These are phyloP conservation scores for Alternaria hordeiaustralica DNA, from an alignment of 2,329 filamentous ascomycete species.

Conservation along the genomic window DNA sequence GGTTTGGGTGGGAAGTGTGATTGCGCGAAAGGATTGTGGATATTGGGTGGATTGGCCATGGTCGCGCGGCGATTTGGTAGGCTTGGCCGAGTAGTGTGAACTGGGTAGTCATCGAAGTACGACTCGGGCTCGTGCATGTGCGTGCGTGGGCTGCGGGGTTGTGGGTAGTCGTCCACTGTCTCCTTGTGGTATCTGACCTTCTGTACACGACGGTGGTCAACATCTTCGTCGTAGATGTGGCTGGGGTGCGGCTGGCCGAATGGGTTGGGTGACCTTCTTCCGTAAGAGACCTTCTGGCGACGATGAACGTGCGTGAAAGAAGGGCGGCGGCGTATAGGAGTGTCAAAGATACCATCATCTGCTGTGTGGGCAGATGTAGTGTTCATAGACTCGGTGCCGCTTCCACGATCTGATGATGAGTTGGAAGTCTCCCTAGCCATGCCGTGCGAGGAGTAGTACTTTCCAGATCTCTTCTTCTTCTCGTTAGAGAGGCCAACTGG, in stretches of 20 bases:
- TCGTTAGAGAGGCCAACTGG: constrained; percentile 15
- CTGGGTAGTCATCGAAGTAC: constrained; percentile 15
- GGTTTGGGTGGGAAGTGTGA: constrained; percentile 13
- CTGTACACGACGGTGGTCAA: constrained; percentile 4
- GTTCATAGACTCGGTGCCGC: constrained; percentile 29
- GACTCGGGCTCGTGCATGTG: constrained; percentile 1
- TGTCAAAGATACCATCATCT: constrained; percentile 30
- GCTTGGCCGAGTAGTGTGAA: constrained; percentile 3
- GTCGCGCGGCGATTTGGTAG: constrained; percentile 20
- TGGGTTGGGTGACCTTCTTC: background rate
- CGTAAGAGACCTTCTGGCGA: background rate
- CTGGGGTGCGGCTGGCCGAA: constrained; percentile 10
- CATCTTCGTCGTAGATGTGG: constrained; percentile 14
- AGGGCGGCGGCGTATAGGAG: constrained; percentile 10
- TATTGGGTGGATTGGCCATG: background rate
- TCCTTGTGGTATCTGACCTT: constrained; percentile 1
- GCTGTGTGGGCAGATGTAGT: constrained; percentile 27
- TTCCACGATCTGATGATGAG: constrained; percentile 27
- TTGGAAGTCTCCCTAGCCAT: constrained; percentile 21
- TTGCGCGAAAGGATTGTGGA: constrained; percentile 12
- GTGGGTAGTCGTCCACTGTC: constrained; percentile 14
- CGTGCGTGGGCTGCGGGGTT: background rate
- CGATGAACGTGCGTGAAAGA: background rate
- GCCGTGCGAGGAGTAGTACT: constrained; percentile 10
- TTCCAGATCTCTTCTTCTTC: constrained; percentile 15